Evolutionary conservation across 768 basidiomycete genomes (phyloP).

Genomic region (Russula vinacea): DNA sequence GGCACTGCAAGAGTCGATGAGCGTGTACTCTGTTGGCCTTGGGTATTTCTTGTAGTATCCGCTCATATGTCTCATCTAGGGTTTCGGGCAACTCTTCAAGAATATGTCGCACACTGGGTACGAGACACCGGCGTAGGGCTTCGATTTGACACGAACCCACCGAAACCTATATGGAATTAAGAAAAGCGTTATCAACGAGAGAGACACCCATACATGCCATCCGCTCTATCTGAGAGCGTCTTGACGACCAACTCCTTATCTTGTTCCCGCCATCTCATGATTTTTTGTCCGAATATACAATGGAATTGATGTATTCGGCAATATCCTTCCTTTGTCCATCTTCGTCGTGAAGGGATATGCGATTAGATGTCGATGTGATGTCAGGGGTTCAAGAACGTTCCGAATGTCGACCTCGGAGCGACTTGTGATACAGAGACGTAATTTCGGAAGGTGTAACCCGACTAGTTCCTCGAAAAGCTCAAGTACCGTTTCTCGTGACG

Average conservation of each 20-base stretch:
- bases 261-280: neutral
- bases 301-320: neutral
- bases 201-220: neutral
- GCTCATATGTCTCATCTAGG: neutral
- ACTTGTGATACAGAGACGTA: neutral
- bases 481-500: neutral
- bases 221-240: neutral
- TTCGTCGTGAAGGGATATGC: slow-evolving; percentile 3
- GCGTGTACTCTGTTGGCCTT: neutral
- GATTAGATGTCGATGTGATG: neutral
- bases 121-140: neutral
- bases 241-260: neutral
- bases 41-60: neutral
- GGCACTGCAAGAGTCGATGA: neutral
- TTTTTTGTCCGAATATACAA: neutral
- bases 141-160: neutral
- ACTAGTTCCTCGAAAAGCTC: neutral
- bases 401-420: neutral
- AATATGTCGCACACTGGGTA: neutral
- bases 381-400: neutral
- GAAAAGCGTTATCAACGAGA: neutral
- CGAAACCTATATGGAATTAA: neutral
- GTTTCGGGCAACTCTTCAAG: slow-evolving; percentile 5
- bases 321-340: neutral
- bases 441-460: neutral